Evolutionary conservation across 352 stramenopile species (phyloP).

Genomic region (Labyrinthula sp.): DNA sequence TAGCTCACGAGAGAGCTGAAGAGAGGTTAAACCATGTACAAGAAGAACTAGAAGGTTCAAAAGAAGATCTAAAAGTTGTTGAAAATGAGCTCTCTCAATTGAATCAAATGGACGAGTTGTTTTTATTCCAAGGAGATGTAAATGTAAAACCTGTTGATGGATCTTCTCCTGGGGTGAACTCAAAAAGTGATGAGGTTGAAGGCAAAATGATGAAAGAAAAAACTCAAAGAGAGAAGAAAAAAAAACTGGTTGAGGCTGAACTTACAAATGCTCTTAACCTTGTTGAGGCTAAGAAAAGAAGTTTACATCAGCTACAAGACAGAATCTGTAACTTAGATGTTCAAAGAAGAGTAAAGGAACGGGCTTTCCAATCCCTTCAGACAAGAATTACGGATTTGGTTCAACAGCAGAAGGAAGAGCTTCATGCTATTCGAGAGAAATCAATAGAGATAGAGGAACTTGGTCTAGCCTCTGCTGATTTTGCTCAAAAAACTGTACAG

Average conservation of each 20-base stretch:
- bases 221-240: slow-evolving; percentile 65
- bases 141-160: too few relatives aligned
- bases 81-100: slow-evolving; percentile 70
- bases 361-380: slow-evolving; percentile 68
- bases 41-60: slow-evolving; percentile 57
- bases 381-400: slow-evolving; percentile 71
- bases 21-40: slow-evolving; percentile 62
- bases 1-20: slow-evolving; percentile 62
- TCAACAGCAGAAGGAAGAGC: slow-evolving; percentile 70
- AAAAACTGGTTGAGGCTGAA: slow-evolving; percentile 64
- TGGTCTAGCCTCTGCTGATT: slow-evolving; percentile 63
- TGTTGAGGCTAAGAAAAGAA: slow-evolving; percentile 58
- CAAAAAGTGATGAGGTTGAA: too few relatives aligned
- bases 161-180: too few relatives aligned
- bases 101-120: slow-evolving; percentile 62
- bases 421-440: slow-evolving; percentile 63
- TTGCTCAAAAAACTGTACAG: slow-evolving; percentile 55
- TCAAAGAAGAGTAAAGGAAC: slow-evolving; percentile 63
- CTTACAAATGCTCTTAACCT: slow-evolving; percentile 65
- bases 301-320: slow-evolving; percentile 51
- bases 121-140: too few relatives aligned
- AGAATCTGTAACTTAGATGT: slow-evolving; percentile 71
- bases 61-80: slow-evolving; percentile 61
- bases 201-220: too few relatives aligned
- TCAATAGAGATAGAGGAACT: slow-evolving; percentile 66